Base-by-base conservation (phyloP, 352 stramenopile genomes). In the Globisporangium ultimum region DNA sequence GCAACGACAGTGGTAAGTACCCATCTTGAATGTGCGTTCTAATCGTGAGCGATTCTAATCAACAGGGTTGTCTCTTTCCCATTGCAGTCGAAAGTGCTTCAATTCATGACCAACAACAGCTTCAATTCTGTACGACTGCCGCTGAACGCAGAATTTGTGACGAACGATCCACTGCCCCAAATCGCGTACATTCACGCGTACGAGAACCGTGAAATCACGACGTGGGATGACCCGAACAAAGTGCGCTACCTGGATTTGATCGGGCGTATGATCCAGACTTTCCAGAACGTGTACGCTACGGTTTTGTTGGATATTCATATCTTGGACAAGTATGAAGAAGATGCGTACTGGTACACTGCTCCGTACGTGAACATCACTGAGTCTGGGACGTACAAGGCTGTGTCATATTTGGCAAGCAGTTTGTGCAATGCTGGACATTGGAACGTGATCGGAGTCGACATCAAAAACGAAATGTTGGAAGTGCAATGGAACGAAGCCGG, bases 291-390 rank as follows among this genome's bases (percentile, higher is more conserved):
- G 2, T 67, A 78, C 28, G 55, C 88, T 24, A 78, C 63, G 20
- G 76, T 90, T 13, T 55, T 90, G 28, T 60, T 90, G 22, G 76
- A 88, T 58, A 77, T 90, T 22, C 76, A 88, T 60, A 55, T 74
- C 17, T 62, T 88, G 11, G 66, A 63, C 54, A 78, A 75, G 42
- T 79, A 86, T 57, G 53, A 68, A 14, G 58, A 84, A 45, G 80
- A 88, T 52, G 77, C 73, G 18, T 87, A 68, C 53, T 88, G 80
- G 80, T 89, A 89, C 72, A 88, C 77, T 11, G 67, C 74, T 34
- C 67, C 70, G 56, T 80, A 68, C 50, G 68, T 77, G 40, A 70
- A 75, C 18, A 71, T 88, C 55, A 72, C 62, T 1, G 45, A 78
- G 47, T 82, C 77, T 5, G 63, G 61, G 0, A 58, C 74, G 24